Base-by-base conservation (phyloP, 352 stramenopile species). In the Phytophthora niederhauseri region DNA sequence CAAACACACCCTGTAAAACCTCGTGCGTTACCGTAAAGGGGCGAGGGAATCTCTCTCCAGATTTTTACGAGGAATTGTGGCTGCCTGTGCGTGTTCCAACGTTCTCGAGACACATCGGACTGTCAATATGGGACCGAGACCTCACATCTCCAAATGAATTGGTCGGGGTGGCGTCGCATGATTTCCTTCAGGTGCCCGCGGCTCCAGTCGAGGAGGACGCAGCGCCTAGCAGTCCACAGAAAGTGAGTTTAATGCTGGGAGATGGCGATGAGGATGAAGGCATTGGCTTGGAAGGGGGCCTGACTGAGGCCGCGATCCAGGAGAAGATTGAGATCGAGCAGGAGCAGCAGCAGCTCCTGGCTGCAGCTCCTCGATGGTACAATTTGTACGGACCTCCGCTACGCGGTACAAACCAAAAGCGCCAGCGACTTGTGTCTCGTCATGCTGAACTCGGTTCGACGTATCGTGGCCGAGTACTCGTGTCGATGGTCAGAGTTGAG, bases 381-480 rank as follows among this genome's bases (percentile, higher is more conserved):
- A 94, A 94, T 63, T 57, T 97, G 3, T 97, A 97, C 57, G 92
- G 92, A 6, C 88, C 90, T n/a, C 92, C 87, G 1, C 65, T 92
- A 6, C 75, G 60, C 0, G 70, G 81, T 2, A 67, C 76, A 19
- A 91, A 92, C 60, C 75, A 76, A 26, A 91, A 90, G 49, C 78
- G 85, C 4, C 70, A 71, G 1, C 48, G 72, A 3, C 63, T 82
- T 19, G 77, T 95, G 22, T 79, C 89, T 9, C 78, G 83, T 36
- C 85, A 89, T 19, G 77, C 86, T 3, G 79, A 95, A 4, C 77
- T 83, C 31, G 90, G 82, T 0, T 97, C 90, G 1, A 93, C 79
- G 6, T 97, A 97, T 66, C 82, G 90, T 2, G 91, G 91, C 0
- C 80, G 90, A 0, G 43, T 97, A 0, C 63, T 97, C n/a, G 46